phyloP scores from a whole-genome alignment of 345 rosid species.

The Carallia pectinifolia region DNA sequence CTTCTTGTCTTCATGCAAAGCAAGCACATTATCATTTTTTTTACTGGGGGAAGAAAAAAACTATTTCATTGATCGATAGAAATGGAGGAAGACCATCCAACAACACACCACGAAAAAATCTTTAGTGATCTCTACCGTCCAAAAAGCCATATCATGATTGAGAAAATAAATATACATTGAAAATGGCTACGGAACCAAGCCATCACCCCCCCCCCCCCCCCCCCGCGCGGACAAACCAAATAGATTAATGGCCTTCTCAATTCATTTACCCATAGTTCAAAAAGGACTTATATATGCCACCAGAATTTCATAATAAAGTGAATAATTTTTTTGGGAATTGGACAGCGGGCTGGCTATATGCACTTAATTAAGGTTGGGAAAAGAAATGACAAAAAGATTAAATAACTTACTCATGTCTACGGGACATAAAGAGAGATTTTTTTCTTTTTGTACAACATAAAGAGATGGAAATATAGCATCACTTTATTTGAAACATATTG shows the following conservation, averaged over 20 bases:
- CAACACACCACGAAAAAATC: neutral
- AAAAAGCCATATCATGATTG: neutral
- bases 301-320: neutral
- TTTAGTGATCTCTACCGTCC: neutral
- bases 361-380: neutral
- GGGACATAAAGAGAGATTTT: neutral
- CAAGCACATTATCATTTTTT: neutral
- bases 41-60: neutral
- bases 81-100: neutral
- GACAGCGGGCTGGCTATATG: neutral
- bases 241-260: neutral
- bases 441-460: neutral
- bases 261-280: neutral
- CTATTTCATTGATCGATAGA: neutral
- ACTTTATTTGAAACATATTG: neutral
- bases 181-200: neutral
- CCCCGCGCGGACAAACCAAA: neutral
- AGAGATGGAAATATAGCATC: no score
- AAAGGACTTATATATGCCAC: neutral
- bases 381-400: neutral
- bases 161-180: neutral
- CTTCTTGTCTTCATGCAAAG: neutral
- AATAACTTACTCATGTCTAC: constrained; percentile 7
- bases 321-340: neutral
- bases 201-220: neutral